Percentiles rank a stretch among this genome's conserved stretches.
phyloP scores from a whole-genome alignment of 2,329 filamentous ascomycete species.

The Scedosporium boydii region DNA sequence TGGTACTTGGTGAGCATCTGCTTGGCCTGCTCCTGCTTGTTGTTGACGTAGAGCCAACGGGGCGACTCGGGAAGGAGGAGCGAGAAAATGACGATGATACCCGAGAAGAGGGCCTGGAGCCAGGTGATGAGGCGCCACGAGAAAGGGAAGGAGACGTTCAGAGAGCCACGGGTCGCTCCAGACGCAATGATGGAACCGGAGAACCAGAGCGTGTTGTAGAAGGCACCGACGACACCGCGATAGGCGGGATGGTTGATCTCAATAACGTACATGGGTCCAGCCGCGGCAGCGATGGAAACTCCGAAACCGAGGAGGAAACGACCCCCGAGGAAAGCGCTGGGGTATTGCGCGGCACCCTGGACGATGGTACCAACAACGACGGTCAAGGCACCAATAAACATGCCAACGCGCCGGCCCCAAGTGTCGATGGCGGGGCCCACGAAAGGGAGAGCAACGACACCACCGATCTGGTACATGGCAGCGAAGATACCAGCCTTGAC shows the following conservation, averaged over 20 bases:
- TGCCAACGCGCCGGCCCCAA: constrained; percentile 35
- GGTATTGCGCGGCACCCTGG: constrained; percentile 22
- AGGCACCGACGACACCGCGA: constrained; percentile 50
- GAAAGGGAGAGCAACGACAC: constrained; percentile 33
- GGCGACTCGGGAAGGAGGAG: constrained; percentile 32
- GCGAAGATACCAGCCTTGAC: constrained; percentile 40
- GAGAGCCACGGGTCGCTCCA: constrained; percentile 33
- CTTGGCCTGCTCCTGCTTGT: constrained; percentile 24
- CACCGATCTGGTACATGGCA: constrained; percentile 43
- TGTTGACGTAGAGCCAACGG: constrained; percentile 30
- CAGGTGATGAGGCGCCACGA: constrained; percentile 33
- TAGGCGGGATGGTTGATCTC: constrained; percentile 55
- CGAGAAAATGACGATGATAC: constrained; percentile 23
- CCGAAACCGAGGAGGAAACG: constrained; percentile 48
- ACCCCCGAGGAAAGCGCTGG: constrained; percentile 45
- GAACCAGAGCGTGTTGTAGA: constrained; percentile 38
- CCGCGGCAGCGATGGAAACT: constrained; percentile 47
- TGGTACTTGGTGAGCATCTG: constrained; percentile 30
- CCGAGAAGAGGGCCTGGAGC: constrained; percentile 33
- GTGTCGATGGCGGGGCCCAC: constrained; percentile 36
- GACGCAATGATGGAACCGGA: constrained; percentile 34
- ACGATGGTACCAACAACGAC: constrained; percentile 26
- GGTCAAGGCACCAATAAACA: constrained; percentile 31
- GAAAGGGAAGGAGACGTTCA: constrained; percentile 24
- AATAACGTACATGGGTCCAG: constrained; percentile 53